Base-by-base conservation (phyloP, 768 basidiomycete species). In the Hydnomerulius pinastri region DNA sequence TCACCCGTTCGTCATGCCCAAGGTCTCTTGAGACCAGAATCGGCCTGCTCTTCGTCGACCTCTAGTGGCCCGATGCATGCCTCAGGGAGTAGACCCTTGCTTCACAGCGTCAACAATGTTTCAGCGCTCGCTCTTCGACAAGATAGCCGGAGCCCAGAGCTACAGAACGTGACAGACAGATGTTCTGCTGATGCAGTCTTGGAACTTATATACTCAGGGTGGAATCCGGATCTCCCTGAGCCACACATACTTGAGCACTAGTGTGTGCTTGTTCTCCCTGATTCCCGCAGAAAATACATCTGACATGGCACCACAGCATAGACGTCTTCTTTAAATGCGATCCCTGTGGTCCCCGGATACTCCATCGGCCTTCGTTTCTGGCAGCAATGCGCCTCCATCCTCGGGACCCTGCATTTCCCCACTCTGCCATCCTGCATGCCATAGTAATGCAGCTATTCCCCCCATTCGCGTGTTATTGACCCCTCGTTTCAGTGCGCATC, bases 271-370 rank as follows among this genome's bases (percentile, higher is more conserved):
- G 38, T 45, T 6, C 41, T 43, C 28, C 54, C 33, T 43, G n/a
- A 17, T 38, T 17, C 56, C 59, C 27, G 52, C 51, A 38, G 18
- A 2, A 24, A 35, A 32, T 10, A 4, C 11, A 27, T 28, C 53
- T 68, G 38, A 70, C 28, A 29, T 43, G 3, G 10, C 15, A 25
- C 42, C 53, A 12, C 58, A 93, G 90, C 54, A 81, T 96, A 62
- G 90, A 93, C 29, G 75, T 88, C 10, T 97, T 93, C 71, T 97
- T 96, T 69, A 82, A 82, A 63, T 86, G 85, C 59, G 92, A 94
- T 65, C 92, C 92, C 36, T 92, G 90, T 61, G 84, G 89, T 39
- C 86, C 92, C 21, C 81, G 90, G 39, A 83, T 95, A 43, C 73
- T 97, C 29, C 92, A 96, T 64, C 81, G 83, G 9, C 81, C 86